phyloP scores from a whole-genome alignment of 2,329 filamentous ascomycete species.

The Neonectria sp. region DNA sequence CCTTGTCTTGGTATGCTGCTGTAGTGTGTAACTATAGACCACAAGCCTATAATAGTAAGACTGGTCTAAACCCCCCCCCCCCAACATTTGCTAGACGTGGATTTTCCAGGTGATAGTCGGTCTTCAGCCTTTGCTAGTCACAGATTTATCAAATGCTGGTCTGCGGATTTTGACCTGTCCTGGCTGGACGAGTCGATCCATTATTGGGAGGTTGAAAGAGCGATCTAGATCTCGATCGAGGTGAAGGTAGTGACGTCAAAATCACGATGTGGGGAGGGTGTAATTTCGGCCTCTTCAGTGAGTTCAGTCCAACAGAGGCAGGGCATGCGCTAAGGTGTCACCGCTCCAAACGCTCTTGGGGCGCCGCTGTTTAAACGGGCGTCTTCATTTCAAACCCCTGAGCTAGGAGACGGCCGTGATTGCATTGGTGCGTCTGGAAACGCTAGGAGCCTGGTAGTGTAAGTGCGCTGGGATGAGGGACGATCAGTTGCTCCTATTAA shows the following conservation, averaged over 20 bases:
- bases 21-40: neutral
- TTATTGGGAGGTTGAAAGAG: slow-evolving; percentile 1
- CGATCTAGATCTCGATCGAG: slow-evolving; percentile 38
- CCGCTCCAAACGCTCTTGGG: slow-evolving; percentile 13
- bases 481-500: neutral
- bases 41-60: too few relatives aligned
- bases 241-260: slow-evolving; percentile 42
- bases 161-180: neutral
- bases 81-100: too few relatives aligned
- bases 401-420: slow-evolving; percentile 18
- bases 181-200: slow-evolving; percentile 9
- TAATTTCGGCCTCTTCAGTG: slow-evolving; percentile 40
- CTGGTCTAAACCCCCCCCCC: too few relatives aligned
- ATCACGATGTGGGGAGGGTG: slow-evolving; percentile 39
- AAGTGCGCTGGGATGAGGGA: neutral
- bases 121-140: too few relatives aligned
- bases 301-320: slow-evolving; percentile 24
- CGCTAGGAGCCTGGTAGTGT: neutral
- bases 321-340: slow-evolving; percentile 21
- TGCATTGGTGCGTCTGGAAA: slow-evolving; percentile 1
- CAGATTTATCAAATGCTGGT: neutral
- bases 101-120: neutral
- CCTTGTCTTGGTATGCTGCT: neutral
- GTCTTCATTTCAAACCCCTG: slow-evolving; percentile 31
- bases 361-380: slow-evolving; percentile 17